Evolutionary conservation across 2,329 filamentous ascomycete species (phyloP).

Genomic region (Zymoseptoria ardabiliae): DNA sequence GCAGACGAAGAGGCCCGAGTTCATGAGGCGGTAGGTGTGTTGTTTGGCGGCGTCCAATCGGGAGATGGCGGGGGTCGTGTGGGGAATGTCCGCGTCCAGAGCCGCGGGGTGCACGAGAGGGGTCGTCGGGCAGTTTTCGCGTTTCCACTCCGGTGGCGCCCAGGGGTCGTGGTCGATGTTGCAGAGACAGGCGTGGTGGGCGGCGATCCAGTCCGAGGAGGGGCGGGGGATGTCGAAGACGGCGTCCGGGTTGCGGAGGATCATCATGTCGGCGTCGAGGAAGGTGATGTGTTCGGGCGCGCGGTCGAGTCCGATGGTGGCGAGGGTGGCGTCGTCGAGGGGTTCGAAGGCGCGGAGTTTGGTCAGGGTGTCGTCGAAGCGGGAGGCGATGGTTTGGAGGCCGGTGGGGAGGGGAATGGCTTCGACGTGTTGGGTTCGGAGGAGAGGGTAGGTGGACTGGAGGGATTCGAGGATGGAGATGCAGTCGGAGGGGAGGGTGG

Average conservation of each 20-base stretch:
- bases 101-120: constrained; percentile 33
- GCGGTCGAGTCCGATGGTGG: not conserved
- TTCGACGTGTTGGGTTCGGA: constrained; percentile 30
- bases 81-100: constrained; percentile 31
- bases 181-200: constrained; percentile 47
- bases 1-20: constrained; percentile 47
- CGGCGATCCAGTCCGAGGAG: constrained; percentile 37
- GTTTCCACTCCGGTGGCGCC: constrained; percentile 44
- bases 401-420: constrained; percentile 9
- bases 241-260: constrained; percentile 38
- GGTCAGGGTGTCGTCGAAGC: constrained; percentile 50
- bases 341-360: constrained; percentile 49
- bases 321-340: constrained; percentile 9
- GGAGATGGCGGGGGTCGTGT: constrained; percentile 32
- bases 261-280: constrained; percentile 47
- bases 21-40: constrained; percentile 38
- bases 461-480: constrained; percentile 38
- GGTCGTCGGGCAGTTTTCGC: constrained; percentile 44
- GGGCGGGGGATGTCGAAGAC: constrained; percentile 39
- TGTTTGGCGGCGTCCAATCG: constrained; percentile 10
- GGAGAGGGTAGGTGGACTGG: constrained; percentile 34
- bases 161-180: constrained; percentile 45
- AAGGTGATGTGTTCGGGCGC: constrained; percentile 39
- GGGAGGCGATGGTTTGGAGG: constrained; percentile 38
- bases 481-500: constrained; percentile 34